A percentile compares a stretch with the other conserved stretches of the same genome.
These are phyloP conservation scores for Fraxinus velutina DNA, from an alignment of 305 asterid species.

Conservation along the genomic window DNA sequence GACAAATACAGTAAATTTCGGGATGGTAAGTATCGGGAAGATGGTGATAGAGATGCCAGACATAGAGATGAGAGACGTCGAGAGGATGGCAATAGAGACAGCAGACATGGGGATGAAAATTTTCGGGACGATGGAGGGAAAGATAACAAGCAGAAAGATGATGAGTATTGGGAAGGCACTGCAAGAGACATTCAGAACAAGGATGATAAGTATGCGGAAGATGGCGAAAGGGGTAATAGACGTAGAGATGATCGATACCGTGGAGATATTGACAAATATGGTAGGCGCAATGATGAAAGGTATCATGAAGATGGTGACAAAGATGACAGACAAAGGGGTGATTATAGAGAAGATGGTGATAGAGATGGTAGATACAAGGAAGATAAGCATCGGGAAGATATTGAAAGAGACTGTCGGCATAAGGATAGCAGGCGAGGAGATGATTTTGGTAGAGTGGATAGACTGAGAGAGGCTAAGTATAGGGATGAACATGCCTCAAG, in stretches of 20 bases:
- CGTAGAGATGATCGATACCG: slow-evolving; percentile 24
- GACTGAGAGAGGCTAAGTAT: slow-evolving; percentile 54
- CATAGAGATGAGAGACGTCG: slow-evolving; percentile 51
- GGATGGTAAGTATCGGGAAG: slow-evolving; percentile 62
- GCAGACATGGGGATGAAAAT: slow-evolving; percentile 54
- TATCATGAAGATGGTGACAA: slow-evolving; percentile 58
- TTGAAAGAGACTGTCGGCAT: slow-evolving; percentile 50
- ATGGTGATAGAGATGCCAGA: slow-evolving; percentile 54
- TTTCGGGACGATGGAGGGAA: slow-evolving; percentile 55
- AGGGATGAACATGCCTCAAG: slow-evolving; percentile 56
- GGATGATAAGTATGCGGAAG: slow-evolving; percentile 58
- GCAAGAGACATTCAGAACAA: slow-evolving; percentile 58
- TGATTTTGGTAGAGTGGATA: slow-evolving; percentile 62
- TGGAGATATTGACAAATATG: slow-evolving; percentile 28
- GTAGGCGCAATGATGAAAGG: slow-evolving; percentile 41
- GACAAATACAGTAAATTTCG: slow-evolving; percentile 47
- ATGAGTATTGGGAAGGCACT: slow-evolving; percentile 57
- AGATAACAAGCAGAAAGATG: slow-evolving; percentile 60
- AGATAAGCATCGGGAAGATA: slow-evolving; percentile 56
- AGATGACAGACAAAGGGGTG: slow-evolving; percentile 49
- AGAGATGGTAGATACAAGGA: slow-evolving; percentile 50
- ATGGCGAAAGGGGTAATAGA: slow-evolving; percentile 40
- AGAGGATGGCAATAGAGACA: slow-evolving; percentile 62
- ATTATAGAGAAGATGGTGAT: slow-evolving; percentile 40
- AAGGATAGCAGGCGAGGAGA: slow-evolving; percentile 61